Base-by-base conservation (phyloP, 2,329 filamentous ascomycete species). In the Xylariaceae sp. region DNA sequence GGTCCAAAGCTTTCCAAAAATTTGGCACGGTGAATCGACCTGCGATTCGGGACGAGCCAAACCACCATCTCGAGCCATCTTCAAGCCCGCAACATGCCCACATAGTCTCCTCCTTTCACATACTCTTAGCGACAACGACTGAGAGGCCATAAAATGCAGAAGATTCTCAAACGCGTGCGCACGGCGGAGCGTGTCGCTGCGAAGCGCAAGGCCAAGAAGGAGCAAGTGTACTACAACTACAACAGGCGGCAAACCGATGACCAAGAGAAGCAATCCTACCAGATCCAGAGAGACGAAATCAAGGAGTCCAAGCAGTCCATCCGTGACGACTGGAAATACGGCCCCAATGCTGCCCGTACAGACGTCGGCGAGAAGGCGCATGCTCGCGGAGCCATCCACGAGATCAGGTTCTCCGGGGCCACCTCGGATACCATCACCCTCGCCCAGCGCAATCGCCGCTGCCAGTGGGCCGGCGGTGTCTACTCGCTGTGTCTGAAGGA, bases 291-390 rank as follows among this genome's bases (percentile, higher is more conserved):
- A 56, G 43, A 58, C 45, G 52, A 69, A 56, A 60, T 78, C 52
- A 70, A 71, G 55, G 62, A 65, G 14, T 81, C 81, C 39, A 77
- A 81, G 47, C 65, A 73, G 56, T 75, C 78, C 44, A 80, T 87
- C 46, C 79, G 77, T 53, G 87, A 95, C 66, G 85, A 92, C 67
- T 95, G 87, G 82, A 74, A 86, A 55, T 70, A 90, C 57, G 92
- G 91, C 0, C 80, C 87, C 9, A 66, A 96, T 56, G 86, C 90
- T 3, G 90, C 91, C 2, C 86, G 85, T 65, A 79, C 85, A 60
- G 86, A 94, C 69, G 72, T 85, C 36, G 87, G 86, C 52, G 72
- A 74, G 1, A 60, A 69, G 40, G 74, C 77, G 58, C 76, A 78
- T 42, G 74, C 70, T 22, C 86, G 83, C 63, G 89, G 84, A 54